Conservation (phyloP, 2,329 filamentous ascomycete species). For the Orbilia javanica region DNA sequence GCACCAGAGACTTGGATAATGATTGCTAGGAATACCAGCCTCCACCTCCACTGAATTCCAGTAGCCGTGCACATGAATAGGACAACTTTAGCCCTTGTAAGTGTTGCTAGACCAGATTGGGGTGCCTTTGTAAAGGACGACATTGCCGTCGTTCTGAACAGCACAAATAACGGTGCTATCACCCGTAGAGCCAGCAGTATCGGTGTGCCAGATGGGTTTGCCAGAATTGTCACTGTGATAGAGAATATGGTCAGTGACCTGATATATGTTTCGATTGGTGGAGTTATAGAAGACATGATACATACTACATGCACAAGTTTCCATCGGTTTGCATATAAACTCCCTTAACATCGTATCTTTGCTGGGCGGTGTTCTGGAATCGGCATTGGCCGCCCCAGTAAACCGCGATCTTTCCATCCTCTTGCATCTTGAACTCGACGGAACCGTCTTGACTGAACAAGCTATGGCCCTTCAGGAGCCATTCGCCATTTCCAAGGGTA, state of each 20-base stretch:
- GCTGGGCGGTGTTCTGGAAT: constrained; percentile 63
- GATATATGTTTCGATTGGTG: not conserved
- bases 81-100: constrained; percentile 41
- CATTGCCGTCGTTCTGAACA: constrained; percentile 64
- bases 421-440: constrained; percentile 64
- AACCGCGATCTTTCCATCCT: constrained; percentile 63
- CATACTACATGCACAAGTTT: constrained; percentile 64
- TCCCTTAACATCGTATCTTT: constrained; percentile 63
- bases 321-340: constrained; percentile 63
- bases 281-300: constrained; percentile 29
- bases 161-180: constrained; percentile 60
- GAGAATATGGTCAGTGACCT: not conserved
- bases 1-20: constrained; percentile 1
- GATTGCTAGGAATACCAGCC: not conserved
- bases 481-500: constrained; percentile 64
- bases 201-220: constrained; percentile 62
- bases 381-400: constrained; percentile 63
- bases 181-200: constrained; percentile 61
- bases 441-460: constrained; percentile 63
- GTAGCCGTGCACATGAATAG: not conserved
- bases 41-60: not conserved
- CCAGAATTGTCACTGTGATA: constrained; percentile 30
- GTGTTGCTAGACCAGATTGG: constrained; percentile 63
- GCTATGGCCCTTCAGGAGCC: constrained; percentile 63
- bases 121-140: constrained; percentile 64